Conservation (phyloP, 179 eudicot species). For the Carnegiea gigantea region DNA sequence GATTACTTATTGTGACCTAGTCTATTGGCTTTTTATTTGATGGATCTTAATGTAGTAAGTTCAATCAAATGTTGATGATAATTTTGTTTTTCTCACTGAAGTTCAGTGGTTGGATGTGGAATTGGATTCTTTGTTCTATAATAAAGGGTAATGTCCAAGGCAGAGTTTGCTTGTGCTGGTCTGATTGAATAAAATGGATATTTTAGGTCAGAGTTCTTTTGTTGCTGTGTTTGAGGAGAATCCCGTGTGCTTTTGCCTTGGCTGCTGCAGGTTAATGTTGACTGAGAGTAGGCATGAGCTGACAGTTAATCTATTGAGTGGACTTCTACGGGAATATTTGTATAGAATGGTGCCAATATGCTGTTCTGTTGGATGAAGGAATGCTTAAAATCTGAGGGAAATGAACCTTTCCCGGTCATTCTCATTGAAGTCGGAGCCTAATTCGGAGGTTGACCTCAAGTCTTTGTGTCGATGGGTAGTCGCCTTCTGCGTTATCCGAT, state of each 20-base stretch:
- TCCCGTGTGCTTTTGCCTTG: neutral
- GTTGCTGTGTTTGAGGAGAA: neutral
- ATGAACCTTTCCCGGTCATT: constrained; percentile 79
- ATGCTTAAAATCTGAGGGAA: constrained; percentile 34
- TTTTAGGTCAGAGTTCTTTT: neutral
- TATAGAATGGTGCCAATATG: constrained; percentile 27
- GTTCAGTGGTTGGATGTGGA: neutral
- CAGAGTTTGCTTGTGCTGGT: neutral
- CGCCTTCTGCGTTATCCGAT: constrained; percentile 76
- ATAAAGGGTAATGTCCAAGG: neutral
- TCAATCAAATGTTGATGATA: neutral
- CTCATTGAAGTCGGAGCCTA: constrained; percentile 57
- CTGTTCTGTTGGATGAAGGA: constrained; percentile 24
- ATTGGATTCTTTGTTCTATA: neutral
- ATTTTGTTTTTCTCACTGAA: neutral
- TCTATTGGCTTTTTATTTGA: neutral
- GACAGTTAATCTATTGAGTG: neutral
- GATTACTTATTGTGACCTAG: neutral
- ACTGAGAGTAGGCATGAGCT: neutral
- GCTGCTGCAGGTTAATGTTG: constrained; percentile 17
- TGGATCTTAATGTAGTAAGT: neutral
- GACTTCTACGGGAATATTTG: neutral
- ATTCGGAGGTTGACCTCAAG: constrained; percentile 50
- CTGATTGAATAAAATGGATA: neutral
- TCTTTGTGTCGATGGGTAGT: constrained; percentile 68